These are phyloP conservation scores for Bryoerythrophyllum caledonicum DNA, from an alignment of 225 moss, liverwort and hornwort species.

Conservation along the genomic window DNA sequence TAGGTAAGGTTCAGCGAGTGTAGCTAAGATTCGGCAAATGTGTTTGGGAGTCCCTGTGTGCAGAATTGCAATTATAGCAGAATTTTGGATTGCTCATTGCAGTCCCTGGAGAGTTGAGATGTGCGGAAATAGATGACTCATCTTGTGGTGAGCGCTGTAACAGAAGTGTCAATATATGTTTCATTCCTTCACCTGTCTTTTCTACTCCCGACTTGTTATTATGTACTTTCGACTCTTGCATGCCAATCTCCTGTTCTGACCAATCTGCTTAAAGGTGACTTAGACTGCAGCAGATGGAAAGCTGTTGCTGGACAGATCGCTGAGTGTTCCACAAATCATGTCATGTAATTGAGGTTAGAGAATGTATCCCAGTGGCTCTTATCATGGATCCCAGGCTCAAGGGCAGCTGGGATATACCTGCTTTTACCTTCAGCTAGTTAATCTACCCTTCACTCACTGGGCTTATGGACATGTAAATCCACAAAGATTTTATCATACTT, in stretches of 20 bases:
- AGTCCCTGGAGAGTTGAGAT: conserved; percentile 40
- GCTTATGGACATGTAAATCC: neutral
- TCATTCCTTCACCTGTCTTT: conserved; percentile 27
- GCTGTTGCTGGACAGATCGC: too few species aligned
- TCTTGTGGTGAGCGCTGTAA: conserved; percentile 46
- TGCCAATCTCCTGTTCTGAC: too few species aligned
- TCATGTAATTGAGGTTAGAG: neutral
- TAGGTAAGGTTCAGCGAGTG: conserved; percentile 10
- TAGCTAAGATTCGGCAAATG: conserved; percentile 4
- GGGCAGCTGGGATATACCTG: neutral
- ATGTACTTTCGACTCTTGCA: neutral
- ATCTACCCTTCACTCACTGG: neutral
- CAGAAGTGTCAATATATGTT: conserved; percentile 55
- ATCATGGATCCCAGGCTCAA: neutral
- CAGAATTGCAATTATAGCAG: conserved; percentile 29
- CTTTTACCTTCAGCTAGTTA: neutral
- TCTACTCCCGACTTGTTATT: neutral
- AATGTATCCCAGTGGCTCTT: neutral
- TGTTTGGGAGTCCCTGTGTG: neutral
- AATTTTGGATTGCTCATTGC: conserved; percentile 51
- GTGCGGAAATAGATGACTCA: conserved; percentile 35
- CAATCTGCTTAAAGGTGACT: too few species aligned
- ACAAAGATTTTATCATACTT: neutral
- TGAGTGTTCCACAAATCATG: neutral
- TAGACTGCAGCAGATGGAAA: too few species aligned